Conservation (phyloP, 2,329 filamentous ascomycete species). For the Claviceps paspali region DNA sequence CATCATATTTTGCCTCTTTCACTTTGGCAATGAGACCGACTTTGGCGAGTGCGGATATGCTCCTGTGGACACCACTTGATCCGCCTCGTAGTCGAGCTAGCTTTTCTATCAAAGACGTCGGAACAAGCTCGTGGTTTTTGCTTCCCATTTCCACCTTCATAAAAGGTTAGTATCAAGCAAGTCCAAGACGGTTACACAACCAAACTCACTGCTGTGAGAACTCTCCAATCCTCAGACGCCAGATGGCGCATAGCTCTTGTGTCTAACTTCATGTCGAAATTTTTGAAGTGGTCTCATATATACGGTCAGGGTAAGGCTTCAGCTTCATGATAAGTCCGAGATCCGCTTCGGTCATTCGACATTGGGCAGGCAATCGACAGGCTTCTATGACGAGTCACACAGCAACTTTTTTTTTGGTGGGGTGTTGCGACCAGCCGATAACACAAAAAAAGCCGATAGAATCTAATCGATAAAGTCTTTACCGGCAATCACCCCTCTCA, state of each 20-base stretch:
- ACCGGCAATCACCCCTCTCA: too few relatives aligned
- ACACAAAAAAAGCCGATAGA: slow-evolving; percentile 14
- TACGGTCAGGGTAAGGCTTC: too few relatives aligned
- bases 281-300: background rate
- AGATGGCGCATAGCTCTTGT: slow-evolving; percentile 88
- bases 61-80: slow-evolving; percentile 63
- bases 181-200: slow-evolving; percentile 3
- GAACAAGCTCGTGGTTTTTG: slow-evolving; percentile 94
- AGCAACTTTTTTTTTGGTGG: slow-evolving; percentile 12
- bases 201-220: slow-evolving; percentile 67
- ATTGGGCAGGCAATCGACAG: background rate
- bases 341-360: background rate
- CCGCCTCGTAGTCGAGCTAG: slow-evolving; percentile 68
- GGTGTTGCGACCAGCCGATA: slow-evolving; percentile 6
- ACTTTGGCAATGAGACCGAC: slow-evolving; percentile 79
- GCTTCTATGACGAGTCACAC: background rate
- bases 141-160: slow-evolving; percentile 77
- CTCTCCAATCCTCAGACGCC: slow-evolving; percentile 83
- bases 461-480: slow-evolving; percentile 17
- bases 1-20: slow-evolving; percentile 94
- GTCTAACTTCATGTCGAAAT: slow-evolving; percentile 71
- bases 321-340: background rate
- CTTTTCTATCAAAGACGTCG: slow-evolving; percentile 74
- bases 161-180: background rate
- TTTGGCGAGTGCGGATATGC: slow-evolving; percentile 85